A percentile compares a stretch with the other conserved stretches of the same genome.
phyloP scores from a whole-genome alignment of 106 monocot species.

The Apostasia shenzhenica region DNA sequence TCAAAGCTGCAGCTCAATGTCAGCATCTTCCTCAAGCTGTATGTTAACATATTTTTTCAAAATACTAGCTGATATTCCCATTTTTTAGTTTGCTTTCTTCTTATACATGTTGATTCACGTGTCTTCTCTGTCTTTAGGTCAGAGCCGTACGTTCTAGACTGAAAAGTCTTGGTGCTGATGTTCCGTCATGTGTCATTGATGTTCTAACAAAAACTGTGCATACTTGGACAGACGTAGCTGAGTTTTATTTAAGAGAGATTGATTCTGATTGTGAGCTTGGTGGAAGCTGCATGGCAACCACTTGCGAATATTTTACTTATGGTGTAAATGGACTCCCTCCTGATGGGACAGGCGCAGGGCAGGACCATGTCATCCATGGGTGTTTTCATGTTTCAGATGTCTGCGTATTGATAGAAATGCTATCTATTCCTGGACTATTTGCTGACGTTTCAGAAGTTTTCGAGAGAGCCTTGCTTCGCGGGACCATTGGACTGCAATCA shows the following conservation, averaged over 20 bases:
- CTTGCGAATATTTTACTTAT: conserved; percentile 28
- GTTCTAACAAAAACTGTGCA: conserved; percentile 52
- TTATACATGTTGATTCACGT: not conserved
- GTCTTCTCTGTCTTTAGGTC: conserved; percentile 31
- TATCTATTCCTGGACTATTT: conserved; percentile 62
- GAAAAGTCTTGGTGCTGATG: conserved; percentile 64
- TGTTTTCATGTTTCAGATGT: conserved; percentile 63
- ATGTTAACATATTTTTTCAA: conserved; percentile 13
- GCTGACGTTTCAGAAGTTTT: conserved; percentile 76
- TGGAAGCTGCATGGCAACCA: conserved; percentile 26
- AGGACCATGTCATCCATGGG: conserved; percentile 40
- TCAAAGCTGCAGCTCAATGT: conserved; percentile 80
- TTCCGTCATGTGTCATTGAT: conserved; percentile 72
- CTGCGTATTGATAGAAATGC: conserved; percentile 72
- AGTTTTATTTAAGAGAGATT: conserved; percentile 67
- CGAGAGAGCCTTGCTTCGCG: conserved; percentile 54
- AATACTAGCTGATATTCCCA: not conserved
- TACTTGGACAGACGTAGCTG: conserved; percentile 52
- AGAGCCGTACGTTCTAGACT: conserved; percentile 72
- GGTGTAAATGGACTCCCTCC: conserved; percentile 40
- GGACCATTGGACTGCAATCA: conserved; percentile 54
- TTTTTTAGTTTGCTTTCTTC: not conserved
- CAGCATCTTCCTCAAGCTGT: conserved; percentile 78
- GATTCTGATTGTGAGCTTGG: conserved; percentile 71
- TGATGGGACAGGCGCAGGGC: conserved; percentile 29